Base-by-base conservation (phyloP, 192 early-diverging fungal species). In the Diversispora eburnea region DNA sequence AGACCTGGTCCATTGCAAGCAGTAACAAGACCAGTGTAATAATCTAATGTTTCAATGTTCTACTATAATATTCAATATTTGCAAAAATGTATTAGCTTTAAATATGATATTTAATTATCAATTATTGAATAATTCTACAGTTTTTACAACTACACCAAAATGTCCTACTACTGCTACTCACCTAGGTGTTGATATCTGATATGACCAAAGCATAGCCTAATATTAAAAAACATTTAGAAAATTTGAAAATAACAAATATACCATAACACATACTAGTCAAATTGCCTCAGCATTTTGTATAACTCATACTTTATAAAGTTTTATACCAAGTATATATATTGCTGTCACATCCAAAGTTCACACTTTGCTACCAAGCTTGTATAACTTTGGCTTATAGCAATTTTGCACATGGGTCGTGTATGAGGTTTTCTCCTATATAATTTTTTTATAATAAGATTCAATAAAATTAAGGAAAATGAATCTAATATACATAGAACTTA, bases 341-440 rank as follows among this genome's bases (percentile, higher is more conserved):
- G 4, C 9, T 70, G 33, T 56, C 20, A 20, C 68, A 70, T 70
- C 68, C 65, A 67, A 48, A n/a, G 48, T 0, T 0, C 3, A 67
- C 65, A 67, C 19, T 67, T 67, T 67, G 1, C 64, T 0, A 48
- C 1, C 45, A 4, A 46, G 47, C 7, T 0, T n/a, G 17, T 3
- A 10, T 10, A 66, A 47, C 6, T 13, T 66, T 66, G 43, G 0
- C 45, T 13, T 0, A 49, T 45, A 4, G 65, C 65, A 22, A 67
- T 9, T 67, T 67, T 45, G 8, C 65, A 67, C 46, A 55, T 68
- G 0, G 52, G 54, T 39, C 52, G 15, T 68, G 67, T 48, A 39
- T 68, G 67, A 3, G 52, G 49, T 68, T 48, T 68, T 55, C 49
- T n/a, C 67, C 67, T 65, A 65, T 68, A 68, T 55, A 68, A 68